Conservation (phyloP, 768 basidiomycete genomes). For the Chlorophyllum brunneum region DNA sequence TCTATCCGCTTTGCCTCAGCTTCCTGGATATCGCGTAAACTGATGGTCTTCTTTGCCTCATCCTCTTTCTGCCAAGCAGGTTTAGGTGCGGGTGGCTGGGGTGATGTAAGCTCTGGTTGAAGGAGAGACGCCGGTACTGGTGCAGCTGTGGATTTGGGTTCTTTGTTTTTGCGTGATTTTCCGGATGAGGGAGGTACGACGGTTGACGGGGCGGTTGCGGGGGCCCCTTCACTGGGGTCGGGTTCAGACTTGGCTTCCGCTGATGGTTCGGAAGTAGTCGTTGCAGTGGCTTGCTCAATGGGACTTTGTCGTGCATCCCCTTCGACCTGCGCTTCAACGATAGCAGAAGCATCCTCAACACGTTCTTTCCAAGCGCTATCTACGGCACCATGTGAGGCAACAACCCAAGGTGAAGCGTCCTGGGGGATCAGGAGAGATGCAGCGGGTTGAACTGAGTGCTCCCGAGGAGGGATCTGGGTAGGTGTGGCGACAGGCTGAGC, state of each 20-base stretch:
- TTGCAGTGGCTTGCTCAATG: slow-evolving; percentile 15
- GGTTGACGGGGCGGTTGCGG: slow-evolving; percentile 5
- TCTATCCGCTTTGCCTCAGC: slow-evolving; percentile 82
- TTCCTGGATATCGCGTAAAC: slow-evolving; percentile 93
- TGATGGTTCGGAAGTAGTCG: slow-evolving; percentile 14
- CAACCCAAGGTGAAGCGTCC: slow-evolving; percentile 56
- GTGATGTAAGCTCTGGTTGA: slow-evolving; percentile 13
- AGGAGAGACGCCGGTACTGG: slow-evolving; percentile 7
- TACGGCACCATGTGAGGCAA: slow-evolving; percentile 39
- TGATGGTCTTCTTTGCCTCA: slow-evolving; percentile 63
- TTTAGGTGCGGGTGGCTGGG: slow-evolving; percentile 32
- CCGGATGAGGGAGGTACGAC: slow-evolving; percentile 6
- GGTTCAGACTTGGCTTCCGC: slow-evolving; percentile 9
- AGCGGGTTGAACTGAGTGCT: slow-evolving; percentile 22
- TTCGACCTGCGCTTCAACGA: neutral
- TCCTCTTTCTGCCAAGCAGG: slow-evolving; percentile 69
- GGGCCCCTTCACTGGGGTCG: slow-evolving; percentile 3
- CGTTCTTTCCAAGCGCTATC: slow-evolving; percentile 45
- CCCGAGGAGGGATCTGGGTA: slow-evolving; percentile 35
- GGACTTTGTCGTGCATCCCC: neutral
- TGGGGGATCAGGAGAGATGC: slow-evolving; percentile 23
- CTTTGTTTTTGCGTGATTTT: slow-evolving; percentile 11
- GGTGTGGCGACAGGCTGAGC: slow-evolving; percentile 18
- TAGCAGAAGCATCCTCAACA: neutral
- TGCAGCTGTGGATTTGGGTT: slow-evolving; percentile 4